Percentiles rank a stretch among this genome's conserved stretches.
Evolutionary conservation across 371 early-diverging fungal genomes (phyloP).

Genomic region (Mucor racemosus): DNA sequence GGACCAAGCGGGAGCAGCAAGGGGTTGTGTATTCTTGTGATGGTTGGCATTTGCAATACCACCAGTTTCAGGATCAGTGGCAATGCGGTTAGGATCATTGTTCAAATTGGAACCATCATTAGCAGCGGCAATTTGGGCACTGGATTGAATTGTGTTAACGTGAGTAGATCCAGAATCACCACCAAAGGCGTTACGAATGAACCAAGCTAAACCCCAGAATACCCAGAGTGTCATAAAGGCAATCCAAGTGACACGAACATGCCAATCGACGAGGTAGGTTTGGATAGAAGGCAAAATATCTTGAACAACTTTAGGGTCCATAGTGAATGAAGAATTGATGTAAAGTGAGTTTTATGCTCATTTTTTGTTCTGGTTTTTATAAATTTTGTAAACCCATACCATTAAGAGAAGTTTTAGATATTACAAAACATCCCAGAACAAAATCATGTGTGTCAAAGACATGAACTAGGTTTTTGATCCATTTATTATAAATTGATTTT

Average conservation of each 20-base stretch:
- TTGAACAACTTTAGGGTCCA: conserved; percentile 13
- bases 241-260: conserved; percentile 44
- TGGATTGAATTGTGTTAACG: not conserved
- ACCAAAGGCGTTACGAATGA: conserved; percentile 42
- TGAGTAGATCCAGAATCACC: conserved; percentile 21
- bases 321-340: not conserved
- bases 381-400: not conserved
- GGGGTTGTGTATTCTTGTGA: conserved; percentile 6
- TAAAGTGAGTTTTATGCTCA: not conserved
- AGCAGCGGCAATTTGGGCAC: not conserved
- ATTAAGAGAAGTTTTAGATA: not conserved
- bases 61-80: conserved; percentile 22
- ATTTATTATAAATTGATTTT: too few species aligned
- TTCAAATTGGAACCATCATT: not conserved
- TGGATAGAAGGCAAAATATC: conserved; percentile 3
- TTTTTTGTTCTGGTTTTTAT: not conserved
- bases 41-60: not conserved
- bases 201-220: conserved; percentile 45
- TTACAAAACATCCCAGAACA: not conserved
- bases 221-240: conserved; percentile 44
- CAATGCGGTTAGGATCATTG: conserved; percentile 7
- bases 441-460: not conserved
- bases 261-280: conserved; percentile 37
- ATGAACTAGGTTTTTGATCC: not conserved
- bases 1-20: conserved; percentile 37